Percentiles rank a stretch among this genome's conserved stretches.
phyloP scores from a whole-genome alignment of 768 basidiomycete genomes.

The Saitozyma podzolica region DNA sequence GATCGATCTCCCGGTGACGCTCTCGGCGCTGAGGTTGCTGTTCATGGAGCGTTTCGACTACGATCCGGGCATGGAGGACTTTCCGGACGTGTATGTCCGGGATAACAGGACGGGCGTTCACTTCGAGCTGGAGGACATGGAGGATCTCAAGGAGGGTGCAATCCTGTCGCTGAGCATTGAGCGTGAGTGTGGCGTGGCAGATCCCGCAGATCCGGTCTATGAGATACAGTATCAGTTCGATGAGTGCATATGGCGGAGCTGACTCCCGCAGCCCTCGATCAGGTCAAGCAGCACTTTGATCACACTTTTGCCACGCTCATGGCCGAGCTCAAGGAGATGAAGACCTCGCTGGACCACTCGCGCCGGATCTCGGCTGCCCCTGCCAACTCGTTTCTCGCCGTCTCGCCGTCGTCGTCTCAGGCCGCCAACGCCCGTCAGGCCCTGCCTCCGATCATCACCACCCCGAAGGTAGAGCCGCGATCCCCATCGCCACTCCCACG shows the following conservation, averaged over 20 bases:
- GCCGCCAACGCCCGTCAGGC: conserved; percentile 33
- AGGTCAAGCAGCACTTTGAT: conserved; percentile 98
- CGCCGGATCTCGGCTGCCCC: conserved; percentile 60
- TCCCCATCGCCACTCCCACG: conserved; percentile 12
- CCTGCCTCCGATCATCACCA: conserved; percentile 6
- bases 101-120: conserved; percentile 89
- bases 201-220: not conserved
- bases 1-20: conserved; percentile 66
- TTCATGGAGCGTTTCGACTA: conserved; percentile 96
- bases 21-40: conserved; percentile 74
- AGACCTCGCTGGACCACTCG: conserved; percentile 61
- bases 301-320: conserved; percentile 78
- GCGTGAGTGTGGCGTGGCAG: conserved; percentile 63
- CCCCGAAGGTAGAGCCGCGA: conserved; percentile 9
- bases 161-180: conserved; percentile 91
- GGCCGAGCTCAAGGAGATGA: conserved; percentile 87
- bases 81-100: conserved; percentile 91
- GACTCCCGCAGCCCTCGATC: conserved; percentile 74
- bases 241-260: not conserved
- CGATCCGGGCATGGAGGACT: conserved; percentile 87
- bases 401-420: conserved; percentile 51
- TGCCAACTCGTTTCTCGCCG: conserved; percentile 19
- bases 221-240: not conserved
- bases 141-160: conserved; percentile 85
- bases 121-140: conserved; percentile 92